Conservation (phyloP, 2,329 filamentous ascomycete genomes). For the Geoglossum cookeanum region DNA sequence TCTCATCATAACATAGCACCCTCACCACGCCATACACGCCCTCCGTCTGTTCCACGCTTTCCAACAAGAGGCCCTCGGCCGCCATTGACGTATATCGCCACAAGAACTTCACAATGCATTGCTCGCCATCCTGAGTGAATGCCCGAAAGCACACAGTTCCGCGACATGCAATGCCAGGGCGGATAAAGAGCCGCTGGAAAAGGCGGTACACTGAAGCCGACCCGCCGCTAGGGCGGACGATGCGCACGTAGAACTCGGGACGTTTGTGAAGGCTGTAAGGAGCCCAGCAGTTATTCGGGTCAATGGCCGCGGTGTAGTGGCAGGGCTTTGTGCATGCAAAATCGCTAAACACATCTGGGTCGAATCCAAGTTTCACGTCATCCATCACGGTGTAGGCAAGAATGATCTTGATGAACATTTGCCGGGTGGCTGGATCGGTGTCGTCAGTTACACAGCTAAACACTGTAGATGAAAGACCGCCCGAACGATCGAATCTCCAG, state of each 20-base stretch:
- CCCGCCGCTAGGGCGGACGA: no score
- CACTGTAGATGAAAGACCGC: constrained; percentile 17
- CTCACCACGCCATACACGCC: neutral
- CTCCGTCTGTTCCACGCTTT: neutral
- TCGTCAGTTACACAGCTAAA: constrained; percentile 16
- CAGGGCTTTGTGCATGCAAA: neutral
- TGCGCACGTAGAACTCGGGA: no score
- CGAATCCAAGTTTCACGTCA: neutral
- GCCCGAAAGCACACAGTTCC: neutral
- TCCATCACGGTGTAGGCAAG: neutral
- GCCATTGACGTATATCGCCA: neutral
- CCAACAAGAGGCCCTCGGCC: neutral
- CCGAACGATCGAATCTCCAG: constrained; percentile 12
- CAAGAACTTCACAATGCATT: neutral
- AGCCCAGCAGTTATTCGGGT: neutral
- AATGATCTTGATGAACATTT: constrained; percentile 14
- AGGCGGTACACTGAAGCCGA: neutral
- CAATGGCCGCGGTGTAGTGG: neutral
- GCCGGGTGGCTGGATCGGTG: neutral
- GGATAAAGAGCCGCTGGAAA: neutral
- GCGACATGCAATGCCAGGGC: neutral
- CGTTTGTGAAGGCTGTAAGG: no score
- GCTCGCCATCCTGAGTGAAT: neutral
- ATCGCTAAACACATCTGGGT: neutral
- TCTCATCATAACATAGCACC: neutral